A percentile compares a stretch with the other conserved stretches of the same genome.
These are phyloP conservation scores for Antrodiella citrinella DNA, from an alignment of 768 basidiomycete genomes.

Conservation along the genomic window DNA sequence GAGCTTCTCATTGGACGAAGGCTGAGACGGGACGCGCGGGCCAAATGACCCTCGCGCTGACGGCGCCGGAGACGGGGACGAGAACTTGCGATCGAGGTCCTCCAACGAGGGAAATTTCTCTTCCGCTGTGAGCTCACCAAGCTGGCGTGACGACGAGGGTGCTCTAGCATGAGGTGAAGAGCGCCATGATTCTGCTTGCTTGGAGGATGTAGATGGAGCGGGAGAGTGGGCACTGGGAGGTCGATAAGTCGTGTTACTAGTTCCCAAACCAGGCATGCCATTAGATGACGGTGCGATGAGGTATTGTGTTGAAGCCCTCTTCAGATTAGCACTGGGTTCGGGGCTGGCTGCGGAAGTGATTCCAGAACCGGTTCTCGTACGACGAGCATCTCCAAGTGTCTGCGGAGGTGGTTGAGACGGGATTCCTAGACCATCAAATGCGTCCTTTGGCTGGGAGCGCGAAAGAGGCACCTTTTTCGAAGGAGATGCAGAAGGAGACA, in stretches of 20 bases:
- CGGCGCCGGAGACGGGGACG: constrained; percentile 17
- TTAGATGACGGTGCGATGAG: constrained; percentile 2
- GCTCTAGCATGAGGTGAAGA: neutral
- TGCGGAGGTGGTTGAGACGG: constrained; percentile 42
- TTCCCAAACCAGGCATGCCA: constrained; percentile 17
- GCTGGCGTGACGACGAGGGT: constrained; percentile 6
- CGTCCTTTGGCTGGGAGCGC: constrained; percentile 40
- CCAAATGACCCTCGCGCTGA: constrained; percentile 1
- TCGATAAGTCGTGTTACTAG: constrained; percentile 18
- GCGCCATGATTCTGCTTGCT: neutral
- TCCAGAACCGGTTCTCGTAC: constrained; percentile 62
- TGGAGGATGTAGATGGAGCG: constrained; percentile 14
- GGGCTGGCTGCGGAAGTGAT: constrained; percentile 17
- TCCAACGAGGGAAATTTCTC: constrained; percentile 84
- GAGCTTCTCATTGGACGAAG: constrained; percentile 1
- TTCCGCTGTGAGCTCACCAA: constrained; percentile 41
- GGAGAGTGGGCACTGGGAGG: constrained; percentile 18
- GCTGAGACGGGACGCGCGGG: neutral
- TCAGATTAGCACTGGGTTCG: neutral
- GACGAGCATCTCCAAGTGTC: constrained; percentile 71
- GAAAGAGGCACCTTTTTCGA: constrained; percentile 6
- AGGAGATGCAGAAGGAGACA: constrained; percentile 21
- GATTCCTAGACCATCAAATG: constrained; percentile 70
- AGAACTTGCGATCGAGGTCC: constrained; percentile 59
- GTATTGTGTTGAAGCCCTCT: constrained; percentile 4